phyloP scores from a whole-genome alignment of 306 rosid species.

The Senna siamea region DNA sequence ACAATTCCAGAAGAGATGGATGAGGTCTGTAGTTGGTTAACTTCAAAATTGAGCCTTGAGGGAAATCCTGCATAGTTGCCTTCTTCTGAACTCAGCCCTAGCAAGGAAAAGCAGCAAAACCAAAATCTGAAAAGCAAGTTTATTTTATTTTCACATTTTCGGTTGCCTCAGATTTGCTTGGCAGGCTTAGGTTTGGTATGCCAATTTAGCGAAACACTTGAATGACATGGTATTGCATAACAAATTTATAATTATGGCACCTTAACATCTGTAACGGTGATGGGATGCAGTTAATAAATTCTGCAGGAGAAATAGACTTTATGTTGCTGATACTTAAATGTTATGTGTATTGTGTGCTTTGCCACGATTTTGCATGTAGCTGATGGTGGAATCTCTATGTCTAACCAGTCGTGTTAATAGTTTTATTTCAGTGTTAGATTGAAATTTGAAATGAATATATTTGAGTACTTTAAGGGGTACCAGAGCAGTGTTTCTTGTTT shows the following conservation, averaged over 20 bases:
- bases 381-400: neutral
- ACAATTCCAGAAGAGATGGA: slow-evolving; percentile 94
- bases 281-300: slow-evolving; percentile 3
- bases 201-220: slow-evolving; percentile 1
- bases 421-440: too few species aligned
- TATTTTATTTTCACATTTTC: neutral
- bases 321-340: neutral
- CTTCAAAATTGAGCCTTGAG: slow-evolving; percentile 74
- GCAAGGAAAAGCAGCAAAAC: slow-evolving; percentile 12
- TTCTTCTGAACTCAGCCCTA: neutral
- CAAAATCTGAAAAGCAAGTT: neutral
- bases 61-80: slow-evolving; percentile 50
- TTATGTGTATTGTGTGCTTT: neutral
- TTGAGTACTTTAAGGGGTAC: too few species aligned
- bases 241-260: neutral
- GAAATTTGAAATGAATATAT: too few species aligned
- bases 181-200: slow-evolving; percentile 14
- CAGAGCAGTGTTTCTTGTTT: too few species aligned
- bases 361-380: too few species aligned
- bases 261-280: neutral
- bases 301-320: neutral
- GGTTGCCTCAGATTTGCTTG: slow-evolving; percentile 25
- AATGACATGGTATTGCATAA: neutral
- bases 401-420: too few species aligned
- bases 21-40: slow-evolving; percentile 77